A percentile compares a stretch with the other conserved stretches of the same genome.
These are phyloP conservation scores for Pelargonium australe DNA, from an alignment of 441 rosid genomes.

Conservation along the genomic window DNA sequence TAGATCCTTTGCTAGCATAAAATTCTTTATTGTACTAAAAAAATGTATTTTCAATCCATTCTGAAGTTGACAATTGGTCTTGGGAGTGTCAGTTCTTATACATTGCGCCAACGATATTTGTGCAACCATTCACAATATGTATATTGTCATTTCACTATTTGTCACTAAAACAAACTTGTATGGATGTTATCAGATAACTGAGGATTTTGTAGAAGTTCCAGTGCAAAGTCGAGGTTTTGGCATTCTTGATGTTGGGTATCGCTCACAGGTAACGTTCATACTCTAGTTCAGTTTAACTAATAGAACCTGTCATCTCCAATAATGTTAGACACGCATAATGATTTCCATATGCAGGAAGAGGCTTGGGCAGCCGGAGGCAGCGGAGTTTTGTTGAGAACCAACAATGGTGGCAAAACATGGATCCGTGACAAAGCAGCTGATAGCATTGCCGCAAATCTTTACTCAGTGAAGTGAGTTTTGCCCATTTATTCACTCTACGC, in stretches of 20 bases:
- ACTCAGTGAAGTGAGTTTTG: conserved; percentile 69
- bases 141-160: conserved; percentile 1
- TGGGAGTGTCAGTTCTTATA: background rate
- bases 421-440: conserved; percentile 95
- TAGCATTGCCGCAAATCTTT: conserved; percentile 85
- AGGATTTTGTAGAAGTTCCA: conserved; percentile 83
- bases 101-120: background rate
- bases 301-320: background rate
- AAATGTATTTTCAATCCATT: too few relatives aligned
- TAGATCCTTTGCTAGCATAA: too few relatives aligned
- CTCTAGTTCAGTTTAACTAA: background rate
- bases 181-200: conserved; percentile 46
- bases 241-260: conserved; percentile 89
- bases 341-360: conserved; percentile 51
- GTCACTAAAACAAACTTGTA: conserved; percentile 12
- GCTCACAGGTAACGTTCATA: conserved; percentile 55
- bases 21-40: too few relatives aligned
- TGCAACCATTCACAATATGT: background rate
- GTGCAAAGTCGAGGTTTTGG: conserved; percentile 97
- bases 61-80: too few relatives aligned
- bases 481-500: too few relatives aligned
- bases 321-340: background rate
- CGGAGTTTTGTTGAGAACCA: conserved; percentile 78
- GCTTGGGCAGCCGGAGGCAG: conserved; percentile 99
- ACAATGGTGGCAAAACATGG: conserved; percentile 87